Evolutionary conservation across 148 eudicot genomes (phyloP).

Genomic region (Tetragonia tetragonoides): DNA sequence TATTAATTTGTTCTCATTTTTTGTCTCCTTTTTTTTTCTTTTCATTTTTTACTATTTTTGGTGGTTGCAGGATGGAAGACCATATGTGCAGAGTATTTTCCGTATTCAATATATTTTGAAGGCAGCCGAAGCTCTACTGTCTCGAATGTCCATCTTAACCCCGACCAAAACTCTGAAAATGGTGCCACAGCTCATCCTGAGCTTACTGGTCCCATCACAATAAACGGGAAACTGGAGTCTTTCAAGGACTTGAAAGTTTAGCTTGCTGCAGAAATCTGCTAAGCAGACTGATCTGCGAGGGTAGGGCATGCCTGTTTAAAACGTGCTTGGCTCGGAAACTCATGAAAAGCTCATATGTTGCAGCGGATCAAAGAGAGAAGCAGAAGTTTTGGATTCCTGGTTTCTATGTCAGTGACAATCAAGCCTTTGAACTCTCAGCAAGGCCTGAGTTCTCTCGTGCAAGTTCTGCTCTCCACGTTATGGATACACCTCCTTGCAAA

Average conservation of each 20-base stretch:
- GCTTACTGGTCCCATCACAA: constrained; percentile 24
- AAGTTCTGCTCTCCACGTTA: constrained; percentile 23
- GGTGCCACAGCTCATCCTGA: constrained; percentile 35
- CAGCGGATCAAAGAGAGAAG: not conserved
- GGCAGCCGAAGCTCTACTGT: constrained; percentile 70
- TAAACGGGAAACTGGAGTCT: constrained; percentile 65
- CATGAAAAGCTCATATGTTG: not conserved
- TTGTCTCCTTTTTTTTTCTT: not conserved
- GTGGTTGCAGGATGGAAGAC: constrained; percentile 72
- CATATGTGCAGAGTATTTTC: constrained; percentile 75
- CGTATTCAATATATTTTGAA: constrained; percentile 74
- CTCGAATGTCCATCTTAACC: constrained; percentile 39
- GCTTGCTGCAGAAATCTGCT: constrained; percentile 3
- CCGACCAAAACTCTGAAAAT: constrained; percentile 40
- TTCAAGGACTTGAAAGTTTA: constrained; percentile 55
- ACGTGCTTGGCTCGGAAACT: constrained; percentile 8
- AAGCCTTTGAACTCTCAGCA: constrained; percentile 4
- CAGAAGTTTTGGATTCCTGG: not conserved
- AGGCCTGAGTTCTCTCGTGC: constrained; percentile 7
- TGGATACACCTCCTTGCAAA: constrained; percentile 27
- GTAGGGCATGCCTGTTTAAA: constrained; percentile 15
- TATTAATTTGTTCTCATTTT: not conserved
- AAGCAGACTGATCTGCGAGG: constrained; percentile 18
- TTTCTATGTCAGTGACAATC: not conserved
- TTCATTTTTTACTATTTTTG: not conserved